Evolutionary conservation across 2,329 filamentous ascomycete genomes (phyloP).

Genomic region (Ilyonectria robusta): DNA sequence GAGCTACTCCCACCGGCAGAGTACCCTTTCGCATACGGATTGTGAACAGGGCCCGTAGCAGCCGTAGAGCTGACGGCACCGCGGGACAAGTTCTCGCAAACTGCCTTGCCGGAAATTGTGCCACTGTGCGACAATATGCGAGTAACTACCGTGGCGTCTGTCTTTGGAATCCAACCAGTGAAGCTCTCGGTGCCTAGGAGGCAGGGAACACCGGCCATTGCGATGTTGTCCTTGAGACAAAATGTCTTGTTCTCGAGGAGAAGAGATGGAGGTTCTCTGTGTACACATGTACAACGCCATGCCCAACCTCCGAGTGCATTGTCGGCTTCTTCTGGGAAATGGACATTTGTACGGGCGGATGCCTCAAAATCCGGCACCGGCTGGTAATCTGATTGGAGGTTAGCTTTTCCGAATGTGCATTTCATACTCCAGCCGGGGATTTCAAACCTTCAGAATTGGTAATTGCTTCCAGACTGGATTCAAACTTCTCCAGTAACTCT

Average conservation of each 20-base stretch:
- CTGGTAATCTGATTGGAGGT: neutral
- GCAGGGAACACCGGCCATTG: conserved; percentile 10
- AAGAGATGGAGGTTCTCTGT: too few species aligned
- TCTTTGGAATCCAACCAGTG: conserved; percentile 8
- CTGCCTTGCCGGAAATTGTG: conserved; percentile 7
- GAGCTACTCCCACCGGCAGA: conserved; percentile 7
- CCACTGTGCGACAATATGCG: conserved; percentile 6
- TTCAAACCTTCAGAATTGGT: too few species aligned
- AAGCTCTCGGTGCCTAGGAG: conserved; percentile 14
- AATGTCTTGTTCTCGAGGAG: conserved; percentile 1
- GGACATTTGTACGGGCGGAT: conserved; percentile 1
- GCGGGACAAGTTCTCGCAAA: conserved; percentile 16
- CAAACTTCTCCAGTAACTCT: too few species aligned
- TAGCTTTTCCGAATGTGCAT: too few species aligned
- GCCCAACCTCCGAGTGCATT: conserved; percentile 10
- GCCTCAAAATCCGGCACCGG: neutral
- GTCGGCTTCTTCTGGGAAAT: neutral
- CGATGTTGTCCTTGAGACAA: conserved; percentile 19
- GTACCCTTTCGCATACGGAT: conserved; percentile 16
- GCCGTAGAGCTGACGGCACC: neutral
- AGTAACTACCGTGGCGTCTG: conserved; percentile 13
- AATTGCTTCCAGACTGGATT: too few species aligned
- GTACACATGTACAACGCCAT: neutral
- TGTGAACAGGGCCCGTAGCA: conserved; percentile 14
- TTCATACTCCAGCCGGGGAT: too few species aligned